Evolutionary conservation across 331 rosid genomes (phyloP).

Genomic region (Quercus lobata): DNA sequence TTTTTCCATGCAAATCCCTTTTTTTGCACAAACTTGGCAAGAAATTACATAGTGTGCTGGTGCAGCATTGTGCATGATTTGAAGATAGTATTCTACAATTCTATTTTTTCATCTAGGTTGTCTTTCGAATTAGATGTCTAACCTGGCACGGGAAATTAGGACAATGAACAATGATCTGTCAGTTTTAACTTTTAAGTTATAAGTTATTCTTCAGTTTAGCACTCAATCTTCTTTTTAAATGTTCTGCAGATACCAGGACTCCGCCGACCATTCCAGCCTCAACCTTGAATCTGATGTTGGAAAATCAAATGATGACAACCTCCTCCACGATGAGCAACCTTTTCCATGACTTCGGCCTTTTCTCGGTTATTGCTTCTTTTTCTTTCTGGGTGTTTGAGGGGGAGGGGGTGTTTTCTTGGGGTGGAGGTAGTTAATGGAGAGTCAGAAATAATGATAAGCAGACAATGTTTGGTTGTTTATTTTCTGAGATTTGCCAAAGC

Average conservation of each 20-base stretch:
- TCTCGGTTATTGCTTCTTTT: background rate
- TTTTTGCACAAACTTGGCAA: too few species aligned
- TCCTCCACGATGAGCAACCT: background rate
- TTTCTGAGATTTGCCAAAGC: background rate
- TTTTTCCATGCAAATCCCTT: too few species aligned
- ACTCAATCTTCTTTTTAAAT: background rate
- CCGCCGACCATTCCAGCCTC: constrained; percentile 40
- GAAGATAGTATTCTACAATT: too few species aligned
- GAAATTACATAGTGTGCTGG: too few species aligned
- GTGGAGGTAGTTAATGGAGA: background rate
- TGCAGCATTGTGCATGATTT: too few species aligned
- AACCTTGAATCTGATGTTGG: constrained; percentile 37
- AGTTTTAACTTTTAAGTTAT: too few species aligned
- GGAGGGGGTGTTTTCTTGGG: background rate
- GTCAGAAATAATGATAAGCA: background rate
- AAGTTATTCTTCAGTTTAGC: too few species aligned
- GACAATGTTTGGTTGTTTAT: background rate
- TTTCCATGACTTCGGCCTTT: background rate
- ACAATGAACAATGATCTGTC: too few species aligned
- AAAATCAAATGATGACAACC: background rate
- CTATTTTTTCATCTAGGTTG: too few species aligned
- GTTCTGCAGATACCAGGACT: constrained; percentile 75
- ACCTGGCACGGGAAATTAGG: too few species aligned
- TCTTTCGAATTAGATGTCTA: too few species aligned
- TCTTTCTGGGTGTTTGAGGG: background rate